Evolutionary conservation across 2,329 filamentous ascomycete genomes (phyloP).

Genomic region (Alternaria brassicicola): DNA sequence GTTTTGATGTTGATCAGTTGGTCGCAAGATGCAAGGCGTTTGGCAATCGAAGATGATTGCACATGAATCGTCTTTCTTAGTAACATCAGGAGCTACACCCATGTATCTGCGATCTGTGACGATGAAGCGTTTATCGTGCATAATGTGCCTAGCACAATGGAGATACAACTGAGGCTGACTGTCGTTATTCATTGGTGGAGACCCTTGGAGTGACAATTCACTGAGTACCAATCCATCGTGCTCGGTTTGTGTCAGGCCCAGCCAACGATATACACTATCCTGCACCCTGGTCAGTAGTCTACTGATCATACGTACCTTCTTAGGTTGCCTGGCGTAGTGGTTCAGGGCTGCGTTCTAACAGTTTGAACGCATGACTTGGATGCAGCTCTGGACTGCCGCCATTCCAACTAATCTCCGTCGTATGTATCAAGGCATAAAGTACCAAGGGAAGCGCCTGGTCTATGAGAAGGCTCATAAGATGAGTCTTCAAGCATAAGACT

Average conservation of each 20-base stretch:
- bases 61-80: not conserved
- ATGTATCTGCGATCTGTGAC: not conserved
- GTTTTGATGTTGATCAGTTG: not conserved
- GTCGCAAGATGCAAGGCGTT: not conserved
- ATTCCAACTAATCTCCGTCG: not conserved
- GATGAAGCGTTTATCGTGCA: not conserved
- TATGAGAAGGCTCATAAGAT: not conserved
- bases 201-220: not conserved
- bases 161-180: not conserved
- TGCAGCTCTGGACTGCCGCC: not conserved
- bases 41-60: not conserved
- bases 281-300: too few species aligned
- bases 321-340: too few species aligned
- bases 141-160: not conserved
- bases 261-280: too few species aligned
- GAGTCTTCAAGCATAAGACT: not conserved
- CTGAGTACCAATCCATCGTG: not conserved
- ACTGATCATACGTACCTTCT: too few species aligned
- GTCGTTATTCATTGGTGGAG: not conserved
- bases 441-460: not conserved
- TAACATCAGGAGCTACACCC: not conserved
- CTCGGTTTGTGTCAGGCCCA: too few species aligned
- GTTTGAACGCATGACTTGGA: not conserved
- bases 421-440: not conserved
- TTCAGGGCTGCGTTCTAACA: too few species aligned